phyloP scores from a whole-genome alignment of 2,329 filamentous ascomycete species.

The Podosphaera xanthii region DNA sequence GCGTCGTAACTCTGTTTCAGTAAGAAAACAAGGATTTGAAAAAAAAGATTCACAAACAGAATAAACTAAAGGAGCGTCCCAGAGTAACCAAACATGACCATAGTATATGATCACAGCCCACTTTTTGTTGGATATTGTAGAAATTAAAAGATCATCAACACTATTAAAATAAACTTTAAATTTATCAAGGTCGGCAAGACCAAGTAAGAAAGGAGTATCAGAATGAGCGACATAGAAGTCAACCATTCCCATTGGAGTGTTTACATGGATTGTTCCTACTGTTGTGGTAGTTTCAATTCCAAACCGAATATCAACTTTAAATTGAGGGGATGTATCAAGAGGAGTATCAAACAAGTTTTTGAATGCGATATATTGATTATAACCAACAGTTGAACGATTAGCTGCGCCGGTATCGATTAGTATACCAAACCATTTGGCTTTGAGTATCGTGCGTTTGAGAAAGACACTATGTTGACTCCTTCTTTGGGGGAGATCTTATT shows the following conservation, averaged over 20 bases:
- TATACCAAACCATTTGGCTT: not conserved
- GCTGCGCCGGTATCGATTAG: not conserved
- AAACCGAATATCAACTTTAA: conserved; percentile 2
- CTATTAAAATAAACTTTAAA: conserved; percentile 2
- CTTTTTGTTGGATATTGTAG: not conserved
- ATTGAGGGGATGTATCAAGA: not conserved
- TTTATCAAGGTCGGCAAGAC: conserved; percentile 2
- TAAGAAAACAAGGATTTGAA: not conserved
- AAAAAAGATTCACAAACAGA: not conserved
- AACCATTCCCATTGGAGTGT: not conserved
- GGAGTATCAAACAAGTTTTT: not conserved
- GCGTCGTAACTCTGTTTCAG: no score
- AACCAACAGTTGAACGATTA: not conserved
- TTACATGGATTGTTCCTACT: not conserved
- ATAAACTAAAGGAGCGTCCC: not conserved
- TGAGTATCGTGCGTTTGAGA: not conserved
- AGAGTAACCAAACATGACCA: conserved; percentile 1
- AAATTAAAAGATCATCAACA: conserved; percentile 1
- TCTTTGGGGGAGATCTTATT: not conserved
- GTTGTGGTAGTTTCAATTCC: not conserved
- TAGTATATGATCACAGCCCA: not conserved
- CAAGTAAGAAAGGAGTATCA: conserved; percentile 3
- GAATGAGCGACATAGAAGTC: conserved; percentile 1
- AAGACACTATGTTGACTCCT: not conserved
- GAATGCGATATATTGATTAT: not conserved